Evolutionary conservation across 2,329 filamentous ascomycete species (phyloP), one percentile per base, ranked within the genome.

Genomic region (Exophiala sp.): DNA sequence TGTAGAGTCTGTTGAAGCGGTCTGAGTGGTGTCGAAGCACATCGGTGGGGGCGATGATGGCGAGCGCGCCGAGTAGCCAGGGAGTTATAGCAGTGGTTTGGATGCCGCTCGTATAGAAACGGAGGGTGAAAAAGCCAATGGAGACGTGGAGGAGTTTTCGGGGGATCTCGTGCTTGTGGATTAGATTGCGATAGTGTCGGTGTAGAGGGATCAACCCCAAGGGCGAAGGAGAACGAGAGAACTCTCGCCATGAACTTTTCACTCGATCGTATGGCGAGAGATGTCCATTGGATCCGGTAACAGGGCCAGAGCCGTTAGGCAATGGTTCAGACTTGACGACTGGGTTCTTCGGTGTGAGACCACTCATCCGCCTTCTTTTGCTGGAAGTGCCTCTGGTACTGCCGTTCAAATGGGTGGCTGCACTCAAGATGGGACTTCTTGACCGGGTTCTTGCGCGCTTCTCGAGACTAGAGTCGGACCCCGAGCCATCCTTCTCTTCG

Each of bases 91-190:
- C 71, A 16, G 73, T 74, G 1, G 87, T 81, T 66, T 95, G 89
- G 3, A 84, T 79, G 49, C 89, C 91, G 21, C 78, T 81, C 43
- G 81, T 76, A 68, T 97, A 98, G 30, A 97, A 79, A 73, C 84
- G 86, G 39, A 95, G 78, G 16, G 91, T 88, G 53, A 97, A 77
- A 72, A 97, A 97, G 47, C 93, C 93, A 65, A 98, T 98, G 41
- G 90, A 96, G 50, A 97, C 88, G 67, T 98, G 93, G 30, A 98
- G 77, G 34, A 83, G 74, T 69, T 98, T 98, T 62, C 93, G 85
- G 8, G 93, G 93, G 46, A 98, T 90, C 71, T 98, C 93, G 69
- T 98, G 91, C 63, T 88, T 89, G 76, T 98, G 93, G 56, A 95
- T 87, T 64, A 98, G 89, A 22, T 79, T 85, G 61, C 88, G 81